Conservation (phyloP, 164 flowering plant genomes). For the Chloranthus sessilifolius region DNA sequence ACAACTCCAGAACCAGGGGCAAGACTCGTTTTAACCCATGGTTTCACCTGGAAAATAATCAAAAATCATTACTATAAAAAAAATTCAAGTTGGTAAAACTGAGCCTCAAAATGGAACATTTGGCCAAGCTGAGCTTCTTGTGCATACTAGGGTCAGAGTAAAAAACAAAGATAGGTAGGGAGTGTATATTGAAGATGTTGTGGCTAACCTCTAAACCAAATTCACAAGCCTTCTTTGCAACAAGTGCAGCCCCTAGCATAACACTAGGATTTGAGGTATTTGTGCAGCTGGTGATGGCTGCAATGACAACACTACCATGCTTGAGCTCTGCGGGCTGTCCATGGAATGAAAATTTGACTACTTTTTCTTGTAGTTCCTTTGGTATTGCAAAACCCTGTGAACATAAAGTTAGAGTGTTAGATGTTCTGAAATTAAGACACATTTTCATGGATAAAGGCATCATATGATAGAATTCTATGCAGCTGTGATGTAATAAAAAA, state of each 20-base stretch:
- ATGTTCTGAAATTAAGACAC: too few species aligned
- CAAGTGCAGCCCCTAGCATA: slow-evolving; percentile 91
- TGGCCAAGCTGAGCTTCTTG: too few species aligned
- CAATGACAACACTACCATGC: slow-evolving; percentile 88
- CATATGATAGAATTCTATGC: not conserved
- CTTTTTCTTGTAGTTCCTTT: slow-evolving; percentile 70
- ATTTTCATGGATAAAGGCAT: not conserved
- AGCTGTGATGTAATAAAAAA: too few species aligned
- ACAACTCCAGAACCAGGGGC: slow-evolving; percentile 93
- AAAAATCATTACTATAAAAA: too few species aligned
- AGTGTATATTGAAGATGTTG: not conserved
- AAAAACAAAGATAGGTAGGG: not conserved
- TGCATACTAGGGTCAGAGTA: too few species aligned
- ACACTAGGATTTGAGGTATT: slow-evolving; percentile 93
- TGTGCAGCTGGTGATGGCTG: slow-evolving; percentile 91
- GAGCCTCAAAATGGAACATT: too few species aligned
- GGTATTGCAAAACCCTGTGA: slow-evolving; percentile 79
- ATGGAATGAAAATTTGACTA: slow-evolving; percentile 54
- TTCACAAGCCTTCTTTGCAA: slow-evolving; percentile 86
- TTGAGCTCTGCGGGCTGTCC: slow-evolving; percentile 70
- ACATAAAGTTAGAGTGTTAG: too few species aligned
- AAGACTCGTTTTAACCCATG: slow-evolving; percentile 89
- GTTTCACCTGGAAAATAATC: slow-evolving; percentile 53
- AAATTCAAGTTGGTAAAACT: not conserved
- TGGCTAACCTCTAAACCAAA: slow-evolving; percentile 68